phyloP scores from a whole-genome alignment of 176 grass and related monocot species.

The Aegilops umbellulata region DNA sequence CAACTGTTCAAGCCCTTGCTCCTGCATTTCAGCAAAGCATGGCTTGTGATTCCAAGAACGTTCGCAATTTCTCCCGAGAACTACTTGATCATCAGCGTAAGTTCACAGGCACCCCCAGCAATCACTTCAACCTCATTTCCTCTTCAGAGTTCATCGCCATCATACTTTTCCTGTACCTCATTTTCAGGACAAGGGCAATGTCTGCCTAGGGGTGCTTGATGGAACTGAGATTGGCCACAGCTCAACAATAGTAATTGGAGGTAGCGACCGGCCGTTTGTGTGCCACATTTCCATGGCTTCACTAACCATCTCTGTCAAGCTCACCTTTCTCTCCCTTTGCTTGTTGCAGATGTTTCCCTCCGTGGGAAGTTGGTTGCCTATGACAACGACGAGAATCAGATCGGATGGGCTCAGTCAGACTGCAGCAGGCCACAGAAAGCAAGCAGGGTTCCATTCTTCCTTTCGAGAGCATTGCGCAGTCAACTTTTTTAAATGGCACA shows the following conservation, averaged over 20 bases:
- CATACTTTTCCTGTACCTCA: not conserved
- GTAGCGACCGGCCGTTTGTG: conserved; percentile 28
- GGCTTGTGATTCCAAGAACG: conserved; percentile 60
- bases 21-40: conserved; percentile 65
- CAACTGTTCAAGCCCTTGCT: conserved; percentile 68
- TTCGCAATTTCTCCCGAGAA: conserved; percentile 69
- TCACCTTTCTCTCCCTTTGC: not conserved
- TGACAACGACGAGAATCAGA: conserved; percentile 64
- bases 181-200: conserved; percentile 77
- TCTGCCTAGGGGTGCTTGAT: conserved; percentile 83
- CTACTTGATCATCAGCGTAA: conserved; percentile 77
- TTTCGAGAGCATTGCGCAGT: conserved; percentile 27
- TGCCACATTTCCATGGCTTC: not conserved
- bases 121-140: not conserved
- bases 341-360: conserved; percentile 65
- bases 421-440: conserved; percentile 52
- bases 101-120: not conserved
- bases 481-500: conserved; percentile 26
- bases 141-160: not conserved
- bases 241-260: conserved; percentile 81
- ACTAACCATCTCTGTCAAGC: not conserved
- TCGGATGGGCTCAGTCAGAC: conserved; percentile 75
- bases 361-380: conserved; percentile 83
- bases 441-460: conserved; percentile 54
- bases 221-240: conserved; percentile 60